Evolutionary conservation across 345 rosid species (phyloP).

Genomic region (Noccaea bulbosa): DNA sequence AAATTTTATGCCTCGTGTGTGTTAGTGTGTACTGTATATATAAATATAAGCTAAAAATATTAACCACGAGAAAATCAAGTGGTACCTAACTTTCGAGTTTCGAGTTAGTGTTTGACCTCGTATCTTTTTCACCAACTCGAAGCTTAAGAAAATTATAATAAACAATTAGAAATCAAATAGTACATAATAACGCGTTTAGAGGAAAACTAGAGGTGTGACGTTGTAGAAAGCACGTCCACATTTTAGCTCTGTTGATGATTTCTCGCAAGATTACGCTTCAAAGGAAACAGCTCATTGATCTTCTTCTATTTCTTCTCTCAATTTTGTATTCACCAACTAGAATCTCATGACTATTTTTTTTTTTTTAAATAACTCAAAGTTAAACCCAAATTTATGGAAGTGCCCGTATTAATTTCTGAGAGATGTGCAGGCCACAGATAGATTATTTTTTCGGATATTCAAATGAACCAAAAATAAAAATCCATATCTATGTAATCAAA

Average conservation of each 20-base stretch:
- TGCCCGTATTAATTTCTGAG: no score
- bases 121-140: slow-evolving; percentile 4
- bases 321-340: slow-evolving; percentile 18
- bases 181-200: slow-evolving; percentile 30
- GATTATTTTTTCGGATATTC: no score
- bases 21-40: no score
- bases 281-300: slow-evolving; percentile 29
- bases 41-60: neutral
- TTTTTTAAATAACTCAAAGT: no score
- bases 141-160: slow-evolving; percentile 1
- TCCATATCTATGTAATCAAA: no score
- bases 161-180: slow-evolving; percentile 17
- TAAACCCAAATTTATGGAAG: no score
- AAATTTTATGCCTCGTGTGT: neutral
- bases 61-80: slow-evolving; percentile 16
- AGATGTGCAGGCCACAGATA: no score
- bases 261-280: neutral
- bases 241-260: slow-evolving; percentile 13
- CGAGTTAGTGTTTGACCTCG: slow-evolving; percentile 29
- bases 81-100: slow-evolving; percentile 18
- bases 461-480: no score
- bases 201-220: slow-evolving; percentile 18
- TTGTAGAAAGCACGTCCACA: slow-evolving; percentile 44
- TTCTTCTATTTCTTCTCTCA: neutral
- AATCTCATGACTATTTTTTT: slow-evolving; percentile 38